Evolutionary conservation across 2,329 filamentous ascomycete species (phyloP), one percentile per base, ranked within the genome.

Genomic region (Pyrenophora seminiperda): DNA sequence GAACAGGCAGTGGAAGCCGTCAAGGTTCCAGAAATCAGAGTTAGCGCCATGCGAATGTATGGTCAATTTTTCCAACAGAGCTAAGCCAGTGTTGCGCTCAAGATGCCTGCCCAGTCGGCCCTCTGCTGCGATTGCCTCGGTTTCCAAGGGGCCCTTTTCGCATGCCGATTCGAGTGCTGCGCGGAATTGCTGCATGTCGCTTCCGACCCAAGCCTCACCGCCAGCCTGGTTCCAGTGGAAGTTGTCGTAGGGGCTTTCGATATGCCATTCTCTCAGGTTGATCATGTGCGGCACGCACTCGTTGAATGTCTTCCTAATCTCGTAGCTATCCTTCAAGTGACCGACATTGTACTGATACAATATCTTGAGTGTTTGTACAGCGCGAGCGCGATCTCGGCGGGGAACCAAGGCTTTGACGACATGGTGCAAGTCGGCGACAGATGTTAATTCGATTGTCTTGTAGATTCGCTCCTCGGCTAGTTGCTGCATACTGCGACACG

Each of bases 171-270:
- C 64, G 13, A 72, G 50, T 2, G 63, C 62, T 19, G 38, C 47
- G 4, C 63, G 41, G 47, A 72, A 72, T n/a, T 54, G 50, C 43
- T 65, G 61, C 68, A 73, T 71, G 20, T 73, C 69, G 11, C 55
- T 38, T 24, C 62, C 47, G 5, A 72, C 66, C 70, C 70, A 73
- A 37, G 62, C 60, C 10, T 62, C 39, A 9, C 62, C 64, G 20
- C 63, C 66, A 11, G 47, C 50, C 2, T 51, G 39, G n/a, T 60
- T 54, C 66, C 66, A 69, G 24, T 69, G 55, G 42, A 64, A 67
- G 41, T 71, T 72, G 43, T 72, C 67, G 40, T 64, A 73, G 2
- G 70, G 70, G 41, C 66, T 70, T 48, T 73, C 71, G 3, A 73
- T 57, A 40, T 69, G 58, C 67, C 65, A 72, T 6, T 67, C 54